phyloP scores from a whole-genome alignment of 257 asterid species.

The Capsicum baccatum region DNA sequence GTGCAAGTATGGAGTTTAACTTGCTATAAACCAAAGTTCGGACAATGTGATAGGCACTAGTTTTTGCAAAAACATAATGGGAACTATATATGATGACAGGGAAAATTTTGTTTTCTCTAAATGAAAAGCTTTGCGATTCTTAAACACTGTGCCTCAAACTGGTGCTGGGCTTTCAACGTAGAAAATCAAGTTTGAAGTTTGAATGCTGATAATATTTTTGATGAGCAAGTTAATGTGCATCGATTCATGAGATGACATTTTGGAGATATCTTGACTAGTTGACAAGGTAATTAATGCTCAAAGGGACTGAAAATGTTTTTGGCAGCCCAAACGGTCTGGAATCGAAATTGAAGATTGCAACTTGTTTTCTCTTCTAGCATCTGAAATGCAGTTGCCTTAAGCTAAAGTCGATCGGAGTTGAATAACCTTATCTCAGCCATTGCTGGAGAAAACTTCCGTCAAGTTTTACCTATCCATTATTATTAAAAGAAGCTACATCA shows the following conservation, averaged over 20 bases:
- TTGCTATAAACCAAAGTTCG: neutral
- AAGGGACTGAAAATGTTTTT: neutral
- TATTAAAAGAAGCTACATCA: neutral
- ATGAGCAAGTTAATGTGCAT: neutral
- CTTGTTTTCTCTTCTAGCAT: neutral
- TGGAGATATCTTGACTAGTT: slow-evolving; percentile 11
- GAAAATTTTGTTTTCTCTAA: neutral
- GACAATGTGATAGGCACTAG: slow-evolving; percentile 1
- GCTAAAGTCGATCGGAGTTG: neutral
- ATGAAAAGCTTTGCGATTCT: neutral
- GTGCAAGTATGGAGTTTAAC: neutral
- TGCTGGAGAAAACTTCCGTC: neutral
- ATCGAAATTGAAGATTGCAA: neutral
- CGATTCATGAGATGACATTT: neutral
- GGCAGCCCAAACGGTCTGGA: neutral
- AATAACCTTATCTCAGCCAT: too few species aligned
- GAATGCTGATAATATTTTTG: slow-evolving; percentile 14
- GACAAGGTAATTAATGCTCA: neutral
- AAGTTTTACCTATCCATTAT: neutral
- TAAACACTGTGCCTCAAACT: slow-evolving; percentile 1
- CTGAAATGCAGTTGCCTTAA: slow-evolving; percentile 13
- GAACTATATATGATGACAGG: neutral
- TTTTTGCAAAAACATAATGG: neutral
- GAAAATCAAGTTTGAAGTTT: neutral
- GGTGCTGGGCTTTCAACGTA: neutral